Conservation (phyloP, 176 grass and related monocot genomes). For the Ananas comosus region DNA sequence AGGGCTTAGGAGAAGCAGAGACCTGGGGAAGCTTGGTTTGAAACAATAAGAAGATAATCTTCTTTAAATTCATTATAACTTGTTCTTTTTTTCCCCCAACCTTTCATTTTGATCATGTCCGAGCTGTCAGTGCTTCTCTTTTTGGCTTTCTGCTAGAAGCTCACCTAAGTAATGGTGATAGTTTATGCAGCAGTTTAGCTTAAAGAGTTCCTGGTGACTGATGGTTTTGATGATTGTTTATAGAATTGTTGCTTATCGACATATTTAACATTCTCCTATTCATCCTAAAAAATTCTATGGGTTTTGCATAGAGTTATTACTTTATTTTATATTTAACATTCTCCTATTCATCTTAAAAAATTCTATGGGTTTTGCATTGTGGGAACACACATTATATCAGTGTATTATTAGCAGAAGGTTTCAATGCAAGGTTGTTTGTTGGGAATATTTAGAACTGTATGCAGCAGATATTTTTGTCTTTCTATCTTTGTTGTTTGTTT, state of each 20-base stretch:
- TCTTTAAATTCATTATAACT: no score
- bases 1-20: no score
- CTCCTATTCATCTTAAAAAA: neutral
- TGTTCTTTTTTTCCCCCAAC: no score
- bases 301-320: neutral
- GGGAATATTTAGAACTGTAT: neutral
- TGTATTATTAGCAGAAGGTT: neutral
- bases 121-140: no score
- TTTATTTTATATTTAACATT: neutral
- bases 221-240: neutral
- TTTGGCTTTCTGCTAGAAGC: no score
- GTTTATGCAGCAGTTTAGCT: no score
- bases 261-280: neutral
- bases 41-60: no score
- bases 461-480: neutral
- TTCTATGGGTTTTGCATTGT: neutral
- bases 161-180: no score
- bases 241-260: neutral
- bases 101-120: no score
- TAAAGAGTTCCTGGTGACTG: no score
- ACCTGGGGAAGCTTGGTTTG: no score
- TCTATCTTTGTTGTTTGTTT: neutral
- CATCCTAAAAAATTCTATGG: neutral
- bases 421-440: neutral
- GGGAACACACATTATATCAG: neutral